Percentiles rank a stretch among this genome's conserved stretches.
Evolutionary conservation across 225 moss, liverwort and hornwort genomes (phyloP).

Genomic region (Lunularia cruciata): DNA sequence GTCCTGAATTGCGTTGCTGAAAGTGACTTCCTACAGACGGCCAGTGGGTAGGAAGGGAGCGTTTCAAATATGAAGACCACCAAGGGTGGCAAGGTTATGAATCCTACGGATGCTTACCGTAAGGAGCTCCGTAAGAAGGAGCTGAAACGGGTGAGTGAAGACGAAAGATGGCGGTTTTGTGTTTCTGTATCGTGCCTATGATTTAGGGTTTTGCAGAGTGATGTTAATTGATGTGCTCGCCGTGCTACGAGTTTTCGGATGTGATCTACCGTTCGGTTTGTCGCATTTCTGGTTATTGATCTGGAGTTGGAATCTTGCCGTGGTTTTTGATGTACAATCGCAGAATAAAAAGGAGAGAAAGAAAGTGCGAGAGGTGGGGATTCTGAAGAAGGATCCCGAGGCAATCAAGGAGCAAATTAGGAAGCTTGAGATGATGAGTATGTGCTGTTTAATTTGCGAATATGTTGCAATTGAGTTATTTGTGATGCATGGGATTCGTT

Average conservation of each 20-base stretch:
- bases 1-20: background rate
- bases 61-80: constrained; percentile 82
- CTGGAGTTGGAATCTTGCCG: background rate
- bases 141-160: constrained; percentile 81
- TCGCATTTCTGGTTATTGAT: background rate
- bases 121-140: constrained; percentile 99
- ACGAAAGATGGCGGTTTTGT: background rate
- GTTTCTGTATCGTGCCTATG: background rate
- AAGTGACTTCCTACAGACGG: background rate
- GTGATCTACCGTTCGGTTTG: background rate
- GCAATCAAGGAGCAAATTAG: constrained; percentile 99
- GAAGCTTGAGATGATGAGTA: constrained; percentile 99
- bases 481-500: constrained; percentile 10
- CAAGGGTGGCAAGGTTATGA: constrained; percentile 99
- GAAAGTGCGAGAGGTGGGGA: constrained; percentile 99
- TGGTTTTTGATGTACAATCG: background rate
- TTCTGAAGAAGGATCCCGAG: constrained; percentile 98
- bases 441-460: constrained; percentile 35
- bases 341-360: constrained; percentile 86
- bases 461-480: background rate
- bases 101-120: constrained; percentile 98
- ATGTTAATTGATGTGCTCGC: no score
- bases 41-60: background rate
- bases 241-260: no score
- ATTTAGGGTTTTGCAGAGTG: background rate